Evolutionary conservation across 2,329 filamentous ascomycete genomes (phyloP).

Genomic region (Apiospora pterosperma): DNA sequence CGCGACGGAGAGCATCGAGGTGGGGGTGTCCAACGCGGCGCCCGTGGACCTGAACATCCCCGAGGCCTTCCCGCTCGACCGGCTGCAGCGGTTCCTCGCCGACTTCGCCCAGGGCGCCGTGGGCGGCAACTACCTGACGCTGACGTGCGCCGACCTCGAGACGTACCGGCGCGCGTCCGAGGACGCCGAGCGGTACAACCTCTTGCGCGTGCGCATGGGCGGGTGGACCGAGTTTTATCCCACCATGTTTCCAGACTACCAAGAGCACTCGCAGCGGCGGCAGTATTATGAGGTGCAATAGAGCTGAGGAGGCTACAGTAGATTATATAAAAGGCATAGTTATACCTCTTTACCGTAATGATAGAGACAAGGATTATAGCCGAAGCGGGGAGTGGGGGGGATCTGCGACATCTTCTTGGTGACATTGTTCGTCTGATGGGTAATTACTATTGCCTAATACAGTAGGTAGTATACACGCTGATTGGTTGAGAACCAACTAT

Average conservation of each 20-base stretch:
- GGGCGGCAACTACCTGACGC: slow-evolving; percentile 17
- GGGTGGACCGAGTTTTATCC: slow-evolving; percentile 20
- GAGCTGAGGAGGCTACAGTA: too few relatives aligned
- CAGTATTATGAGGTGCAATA: slow-evolving; percentile 14
- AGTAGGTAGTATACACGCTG: too few relatives aligned
- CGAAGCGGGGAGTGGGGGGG: too few relatives aligned
- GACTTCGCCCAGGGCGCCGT: slow-evolving; percentile 13
- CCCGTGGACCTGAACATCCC: slow-evolving; percentile 22
- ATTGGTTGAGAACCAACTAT: too few relatives aligned
- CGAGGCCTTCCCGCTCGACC: slow-evolving; percentile 16
- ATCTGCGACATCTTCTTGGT: too few relatives aligned
- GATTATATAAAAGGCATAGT: too few relatives aligned
- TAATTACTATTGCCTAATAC: too few relatives aligned
- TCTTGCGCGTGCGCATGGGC: slow-evolving; percentile 19
- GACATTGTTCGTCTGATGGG: too few relatives aligned
- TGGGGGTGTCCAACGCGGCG: slow-evolving; percentile 16
- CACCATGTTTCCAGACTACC: slow-evolving; percentile 19
- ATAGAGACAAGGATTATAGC: too few relatives aligned
- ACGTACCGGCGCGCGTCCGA: slow-evolving; percentile 15
- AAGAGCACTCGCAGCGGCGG: slow-evolving; percentile 17
- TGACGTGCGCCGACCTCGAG: slow-evolving; percentile 17
- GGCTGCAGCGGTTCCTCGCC: slow-evolving; percentile 11
- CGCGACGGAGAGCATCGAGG: slow-evolving; percentile 7
- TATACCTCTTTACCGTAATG: too few relatives aligned
- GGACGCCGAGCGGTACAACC: slow-evolving; percentile 18